Evolutionary conservation across 352 stramenopile genomes (phyloP).

Genomic region (Phytophthora multivora): DNA sequence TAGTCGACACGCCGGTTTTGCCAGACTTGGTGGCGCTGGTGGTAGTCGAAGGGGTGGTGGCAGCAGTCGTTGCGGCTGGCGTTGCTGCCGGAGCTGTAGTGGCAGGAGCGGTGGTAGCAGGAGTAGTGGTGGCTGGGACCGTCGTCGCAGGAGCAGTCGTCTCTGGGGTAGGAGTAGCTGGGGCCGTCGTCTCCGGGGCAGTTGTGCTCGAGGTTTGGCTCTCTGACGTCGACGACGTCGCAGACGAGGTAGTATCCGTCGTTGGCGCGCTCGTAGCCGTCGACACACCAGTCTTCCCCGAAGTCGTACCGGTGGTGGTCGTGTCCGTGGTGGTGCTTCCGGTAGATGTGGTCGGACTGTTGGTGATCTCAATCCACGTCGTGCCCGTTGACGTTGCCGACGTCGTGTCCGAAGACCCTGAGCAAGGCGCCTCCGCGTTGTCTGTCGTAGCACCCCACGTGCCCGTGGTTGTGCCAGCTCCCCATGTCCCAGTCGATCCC

Average conservation of each 20-base stretch:
- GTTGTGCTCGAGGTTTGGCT: constrained; percentile 1
- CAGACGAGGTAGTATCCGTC: background rate
- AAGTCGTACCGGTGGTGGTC: constrained; percentile 5
- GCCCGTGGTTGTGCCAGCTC: background rate
- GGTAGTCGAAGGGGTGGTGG: constrained; percentile 2
- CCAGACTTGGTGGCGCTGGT: constrained; percentile 12
- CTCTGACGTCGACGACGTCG: background rate
- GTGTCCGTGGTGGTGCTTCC: constrained; percentile 10
- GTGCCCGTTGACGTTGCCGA: constrained; percentile 11
- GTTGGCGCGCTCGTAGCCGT: constrained; percentile 3
- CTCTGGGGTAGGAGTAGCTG: background rate
- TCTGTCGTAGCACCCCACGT: constrained; percentile 9
- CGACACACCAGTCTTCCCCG: constrained; percentile 9
- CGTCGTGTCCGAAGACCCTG: constrained; percentile 18
- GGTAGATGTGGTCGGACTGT: constrained; percentile 21
- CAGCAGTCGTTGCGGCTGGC: too few species aligned
- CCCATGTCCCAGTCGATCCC: background rate
- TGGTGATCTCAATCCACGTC: constrained; percentile 30
- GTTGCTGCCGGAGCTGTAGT: constrained; percentile 12
- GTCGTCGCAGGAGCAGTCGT: background rate
- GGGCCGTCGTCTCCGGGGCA: constrained; percentile 5
- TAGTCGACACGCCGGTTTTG: constrained; percentile 9
- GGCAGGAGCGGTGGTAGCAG: background rate
- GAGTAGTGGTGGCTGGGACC: background rate
- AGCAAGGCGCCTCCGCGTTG: constrained; percentile 14